Evolutionary conservation across 139 green algal species (phyloP).

Genomic region (Chlorella sp.): DNA sequence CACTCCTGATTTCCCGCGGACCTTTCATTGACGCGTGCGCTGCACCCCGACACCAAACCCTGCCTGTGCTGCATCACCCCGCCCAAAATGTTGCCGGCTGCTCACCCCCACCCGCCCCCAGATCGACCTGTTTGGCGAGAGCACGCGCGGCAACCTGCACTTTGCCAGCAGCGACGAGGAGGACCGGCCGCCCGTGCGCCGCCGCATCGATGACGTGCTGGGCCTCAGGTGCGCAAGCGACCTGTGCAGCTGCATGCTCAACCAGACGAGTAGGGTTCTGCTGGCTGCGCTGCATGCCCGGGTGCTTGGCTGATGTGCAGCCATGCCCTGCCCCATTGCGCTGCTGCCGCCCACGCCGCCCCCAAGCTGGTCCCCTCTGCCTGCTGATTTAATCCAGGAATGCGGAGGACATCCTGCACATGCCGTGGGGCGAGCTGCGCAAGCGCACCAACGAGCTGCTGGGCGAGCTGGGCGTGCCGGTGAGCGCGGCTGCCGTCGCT

Average conservation of each 20-base stretch:
- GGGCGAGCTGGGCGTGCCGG: conserved; percentile 38
- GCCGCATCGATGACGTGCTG: conserved; percentile 59
- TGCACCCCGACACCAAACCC: no score
- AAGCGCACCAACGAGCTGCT: conserved; percentile 40
- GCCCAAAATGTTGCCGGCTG: no score
- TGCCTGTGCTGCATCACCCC: background rate
- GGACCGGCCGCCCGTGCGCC: background rate
- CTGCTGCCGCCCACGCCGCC: no score
- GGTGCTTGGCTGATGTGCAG: no score
- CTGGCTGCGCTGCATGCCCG: no score
- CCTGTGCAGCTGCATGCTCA: no score
- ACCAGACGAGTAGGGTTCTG: no score
- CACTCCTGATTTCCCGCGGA: background rate
- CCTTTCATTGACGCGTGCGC: background rate
- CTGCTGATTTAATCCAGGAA: background rate
- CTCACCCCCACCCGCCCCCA: conserved; percentile 23
- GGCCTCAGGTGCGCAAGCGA: conserved; percentile 25
- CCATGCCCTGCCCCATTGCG: no score
- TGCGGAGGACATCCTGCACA: conserved; percentile 58
- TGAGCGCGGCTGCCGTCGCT: background rate
- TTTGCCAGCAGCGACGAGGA: conserved; percentile 44
- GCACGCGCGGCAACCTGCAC: conserved; percentile 77
- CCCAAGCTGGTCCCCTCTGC: no score
- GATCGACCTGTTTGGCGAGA: conserved; percentile 82
- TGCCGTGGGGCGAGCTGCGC: conserved; percentile 48